Evolutionary conservation across 1,284 basidiomycete genomes (phyloP).

Genomic region (Athelia psychrophila): DNA sequence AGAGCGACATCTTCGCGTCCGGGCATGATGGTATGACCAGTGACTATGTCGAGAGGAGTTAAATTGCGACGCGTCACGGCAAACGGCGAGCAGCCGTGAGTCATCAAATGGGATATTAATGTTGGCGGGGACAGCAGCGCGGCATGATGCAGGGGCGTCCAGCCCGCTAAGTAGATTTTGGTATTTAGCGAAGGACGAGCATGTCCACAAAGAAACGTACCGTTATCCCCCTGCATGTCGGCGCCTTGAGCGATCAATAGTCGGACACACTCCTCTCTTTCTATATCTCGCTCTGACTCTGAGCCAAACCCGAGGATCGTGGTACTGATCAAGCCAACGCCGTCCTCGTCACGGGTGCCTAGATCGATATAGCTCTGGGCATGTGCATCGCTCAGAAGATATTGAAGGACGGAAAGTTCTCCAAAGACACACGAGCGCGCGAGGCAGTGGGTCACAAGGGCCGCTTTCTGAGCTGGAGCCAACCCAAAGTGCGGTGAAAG

Average conservation of each 20-base stretch:
- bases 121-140: conserved; percentile 88
- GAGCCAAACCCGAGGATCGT: conserved; percentile 84
- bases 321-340: conserved; percentile 73
- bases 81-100: conserved; percentile 84
- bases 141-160: conserved; percentile 96
- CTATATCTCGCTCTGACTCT: conserved; percentile 78
- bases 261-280: conserved; percentile 85
- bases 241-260: conserved; percentile 79
- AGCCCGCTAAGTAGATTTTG: conserved; percentile 62
- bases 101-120: conserved; percentile 88
- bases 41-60: conserved; percentile 84
- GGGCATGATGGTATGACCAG: conserved; percentile 74
- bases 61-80: conserved; percentile 72
- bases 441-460: conserved; percentile 70
- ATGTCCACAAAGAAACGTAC: conserved; percentile 36
- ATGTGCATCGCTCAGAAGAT: conserved; percentile 67
- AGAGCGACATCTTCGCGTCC: conserved; percentile 79
- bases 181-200: conserved; percentile 4
- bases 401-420: conserved; percentile 68
- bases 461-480: conserved; percentile 58
- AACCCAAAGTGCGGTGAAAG: conserved; percentile 67
- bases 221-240: conserved; percentile 65
- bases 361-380: conserved; percentile 71
- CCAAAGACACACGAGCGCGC: conserved; percentile 73
- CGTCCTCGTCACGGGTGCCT: conserved; percentile 76